Evolutionary conservation across 495 filamentous ascomycete species (phyloP).

Genomic region (Daldinia concentrica): DNA sequence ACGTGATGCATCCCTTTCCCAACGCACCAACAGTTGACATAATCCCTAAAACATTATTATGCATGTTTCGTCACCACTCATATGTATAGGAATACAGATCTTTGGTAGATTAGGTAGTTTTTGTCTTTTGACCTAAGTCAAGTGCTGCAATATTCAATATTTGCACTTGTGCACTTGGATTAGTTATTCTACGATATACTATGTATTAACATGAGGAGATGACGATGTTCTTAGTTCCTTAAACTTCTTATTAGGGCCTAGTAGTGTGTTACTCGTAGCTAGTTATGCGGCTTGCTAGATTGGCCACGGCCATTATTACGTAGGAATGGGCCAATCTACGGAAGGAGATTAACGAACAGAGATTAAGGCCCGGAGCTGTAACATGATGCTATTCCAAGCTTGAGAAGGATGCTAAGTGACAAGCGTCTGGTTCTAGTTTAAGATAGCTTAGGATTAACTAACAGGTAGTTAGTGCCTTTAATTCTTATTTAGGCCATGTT

Average conservation of each 20-base stretch:
- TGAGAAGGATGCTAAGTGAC: conserved; percentile 17
- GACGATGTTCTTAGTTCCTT: conserved; percentile 4
- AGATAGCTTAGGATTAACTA: not conserved
- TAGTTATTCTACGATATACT: too few relatives aligned
- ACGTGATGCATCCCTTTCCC: conserved; percentile 24
- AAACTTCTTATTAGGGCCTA: conserved; percentile 19
- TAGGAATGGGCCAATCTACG: conserved; percentile 19
- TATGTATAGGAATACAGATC: not conserved
- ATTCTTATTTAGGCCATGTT: too few relatives aligned
- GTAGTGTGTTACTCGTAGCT: conserved; percentile 12
- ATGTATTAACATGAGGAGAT: too few relatives aligned
- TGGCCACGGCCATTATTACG: conserved; percentile 25
- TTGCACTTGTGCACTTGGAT: too few relatives aligned
- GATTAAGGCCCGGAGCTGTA: conserved; percentile 15
- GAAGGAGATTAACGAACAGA: conserved; percentile 10
- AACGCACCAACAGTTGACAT: conserved; percentile 39
- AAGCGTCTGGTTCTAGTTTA: not conserved
- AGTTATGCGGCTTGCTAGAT: conserved; percentile 16
- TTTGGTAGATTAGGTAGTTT: conserved; percentile 1
- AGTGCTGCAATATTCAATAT: conserved; percentile 5
- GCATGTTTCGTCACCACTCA: not conserved
- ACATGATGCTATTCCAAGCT: conserved; percentile 27
- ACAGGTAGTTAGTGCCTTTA: not conserved
- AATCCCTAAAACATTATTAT: not conserved
- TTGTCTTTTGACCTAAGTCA: conserved; percentile 13